Percentiles rank a stretch among this genome's conserved stretches.
These are phyloP conservation scores for Mycena alexandri DNA, from an alignment of 768 basidiomycete species.

Conservation along the genomic window DNA sequence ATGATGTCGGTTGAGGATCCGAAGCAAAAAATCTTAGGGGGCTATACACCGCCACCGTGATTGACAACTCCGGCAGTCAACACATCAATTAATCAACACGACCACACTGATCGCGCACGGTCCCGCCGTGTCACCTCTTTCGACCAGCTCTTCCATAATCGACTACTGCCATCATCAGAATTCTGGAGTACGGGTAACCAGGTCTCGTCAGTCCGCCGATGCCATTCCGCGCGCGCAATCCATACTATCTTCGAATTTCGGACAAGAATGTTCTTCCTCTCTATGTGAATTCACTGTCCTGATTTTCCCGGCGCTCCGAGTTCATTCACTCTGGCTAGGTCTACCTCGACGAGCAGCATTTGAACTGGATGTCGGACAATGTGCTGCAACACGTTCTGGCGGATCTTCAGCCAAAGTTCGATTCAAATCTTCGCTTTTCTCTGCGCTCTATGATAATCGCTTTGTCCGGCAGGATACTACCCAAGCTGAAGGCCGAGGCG, in stretches of 20 bases:
- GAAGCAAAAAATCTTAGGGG: too few species aligned
- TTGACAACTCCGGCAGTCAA: neutral
- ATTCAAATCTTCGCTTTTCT: slow-evolving; percentile 1
- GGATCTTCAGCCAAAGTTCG: slow-evolving; percentile 80
- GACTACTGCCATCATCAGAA: too few species aligned
- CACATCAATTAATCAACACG: slow-evolving; percentile 3
- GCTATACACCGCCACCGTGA: too few species aligned
- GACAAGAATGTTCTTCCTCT: slow-evolving; percentile 80
- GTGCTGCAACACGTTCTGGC: slow-evolving; percentile 84
- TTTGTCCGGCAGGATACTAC: slow-evolving; percentile 64
- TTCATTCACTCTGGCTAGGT: slow-evolving; percentile 57
- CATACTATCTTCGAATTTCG: slow-evolving; percentile 87
- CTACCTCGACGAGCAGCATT: slow-evolving; percentile 90
- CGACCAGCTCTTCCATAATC: too few species aligned
- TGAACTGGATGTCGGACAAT: slow-evolving; percentile 91
- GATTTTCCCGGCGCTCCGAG: neutral
- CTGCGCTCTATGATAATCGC: slow-evolving; percentile 11
- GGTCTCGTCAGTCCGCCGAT: too few species aligned
- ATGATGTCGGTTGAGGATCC: too few species aligned
- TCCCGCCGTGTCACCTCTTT: too few species aligned
- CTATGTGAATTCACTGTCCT: slow-evolving; percentile 64
- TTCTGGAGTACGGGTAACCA: too few species aligned
- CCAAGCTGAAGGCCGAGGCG: slow-evolving; percentile 74
- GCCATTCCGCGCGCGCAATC: slow-evolving; percentile 65
- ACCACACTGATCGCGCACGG: slow-evolving; percentile 16